Base-by-base conservation (phyloP, 1,284 basidiomycete genomes). In the Ustilago crameri region DNA sequence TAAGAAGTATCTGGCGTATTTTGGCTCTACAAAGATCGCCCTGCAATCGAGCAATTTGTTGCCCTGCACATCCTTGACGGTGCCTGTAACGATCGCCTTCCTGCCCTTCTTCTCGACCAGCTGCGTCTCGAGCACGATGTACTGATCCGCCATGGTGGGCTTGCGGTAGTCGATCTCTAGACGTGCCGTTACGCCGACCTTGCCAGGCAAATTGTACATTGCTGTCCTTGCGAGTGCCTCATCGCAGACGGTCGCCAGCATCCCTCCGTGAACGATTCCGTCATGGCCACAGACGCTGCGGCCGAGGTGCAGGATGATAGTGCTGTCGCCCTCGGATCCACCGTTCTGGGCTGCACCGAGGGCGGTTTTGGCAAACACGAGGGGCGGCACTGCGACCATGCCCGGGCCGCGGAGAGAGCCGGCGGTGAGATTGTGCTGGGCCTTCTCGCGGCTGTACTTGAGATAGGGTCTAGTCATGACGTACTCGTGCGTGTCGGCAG, bases 251-350 rank as follows among this genome's bases (percentile, higher is more conserved):
- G 93, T 97, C 26, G 93, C 93, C 23, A 97, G 86, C 63, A 98
- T 82, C 1, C 95, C 95, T 0, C 95, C 95, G 81, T 98, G 95
- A 2, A 97, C 85, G 69, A 98, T 92, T 0, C 94, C 94, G 83
- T 95, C 93, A 76, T 95, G 93, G 0, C 85, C 93, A 80, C 95
- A 97, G 49, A 98, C 78, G 5, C 90, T 90, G 35, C 91, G 85
- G 1, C 95, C 95, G 9, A 96, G 86, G 81, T 97, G 95, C 1
- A 93, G 64, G 61, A 96, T 85, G 14, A 89, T 74, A 24, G 64
- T 61, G 12, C 67, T 51, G 51, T 83, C 81, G n/a, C 81, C 81
- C 42, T 75, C 75, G 7, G 41, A 22, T 30, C 81, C 81, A 22
- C 81, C 80, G 15, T 60, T 47, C 17, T 65, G 47, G 3, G 35